phyloP scores from a whole-genome alignment of 345 rosid species.

The Anacardium occidentale region DNA sequence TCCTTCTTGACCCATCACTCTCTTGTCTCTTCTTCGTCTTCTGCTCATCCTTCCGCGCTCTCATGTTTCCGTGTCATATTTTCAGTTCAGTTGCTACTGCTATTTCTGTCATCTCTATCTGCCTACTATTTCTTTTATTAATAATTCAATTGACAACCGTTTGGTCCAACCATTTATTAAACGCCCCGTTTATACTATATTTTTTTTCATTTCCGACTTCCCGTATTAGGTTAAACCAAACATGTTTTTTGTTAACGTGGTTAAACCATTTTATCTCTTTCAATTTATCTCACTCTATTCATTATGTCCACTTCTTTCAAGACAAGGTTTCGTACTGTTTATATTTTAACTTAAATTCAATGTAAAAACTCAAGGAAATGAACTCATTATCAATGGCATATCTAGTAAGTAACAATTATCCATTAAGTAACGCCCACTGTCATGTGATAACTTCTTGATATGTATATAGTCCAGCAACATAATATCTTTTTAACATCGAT shows the following conservation, averaged over 20 bases:
- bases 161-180: neutral
- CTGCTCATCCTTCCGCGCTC: neutral
- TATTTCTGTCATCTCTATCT: conserved; percentile 26
- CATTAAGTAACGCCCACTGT: too few relatives aligned
- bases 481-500: too few relatives aligned
- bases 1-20: neutral
- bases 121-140: neutral
- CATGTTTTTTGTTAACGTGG: too few relatives aligned
- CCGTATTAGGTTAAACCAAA: neutral
- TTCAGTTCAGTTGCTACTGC: conserved; percentile 22
- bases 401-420: neutral
- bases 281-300: too few relatives aligned
- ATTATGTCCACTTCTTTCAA: conserved; percentile 3
- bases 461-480: too few relatives aligned
- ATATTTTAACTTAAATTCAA: neutral
- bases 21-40: too few relatives aligned
- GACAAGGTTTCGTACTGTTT: neutral
- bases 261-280: too few relatives aligned
- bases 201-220: neutral
- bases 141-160: neutral
- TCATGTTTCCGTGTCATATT: conserved; percentile 19
- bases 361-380: neutral
- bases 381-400: neutral
- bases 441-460: too few relatives aligned
- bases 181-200: too few relatives aligned